phyloP scores from a whole-genome alignment of 495 filamentous ascomycete species.

The Penicillium salamii region DNA sequence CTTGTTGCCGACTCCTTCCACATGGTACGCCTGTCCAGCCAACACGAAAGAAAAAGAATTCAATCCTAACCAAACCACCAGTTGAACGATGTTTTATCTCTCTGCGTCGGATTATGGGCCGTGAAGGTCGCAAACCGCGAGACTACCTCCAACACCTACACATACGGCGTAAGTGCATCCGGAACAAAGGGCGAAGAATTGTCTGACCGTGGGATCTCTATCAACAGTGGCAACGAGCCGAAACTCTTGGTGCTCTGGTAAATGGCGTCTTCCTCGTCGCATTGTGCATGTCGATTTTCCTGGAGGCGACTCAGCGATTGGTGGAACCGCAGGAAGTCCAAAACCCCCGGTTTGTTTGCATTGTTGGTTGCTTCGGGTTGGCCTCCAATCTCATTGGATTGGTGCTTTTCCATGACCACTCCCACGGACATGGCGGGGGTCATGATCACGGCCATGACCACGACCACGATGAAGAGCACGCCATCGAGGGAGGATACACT shows the following conservation, averaged over 20 bases:
- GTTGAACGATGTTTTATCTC: conserved; percentile 93
- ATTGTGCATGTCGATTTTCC: conserved; percentile 89
- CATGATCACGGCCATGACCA: conserved; percentile 20
- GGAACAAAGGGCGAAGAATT: conserved; percentile 5
- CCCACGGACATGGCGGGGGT: conserved; percentile 55
- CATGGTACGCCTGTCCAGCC: conserved; percentile 61
- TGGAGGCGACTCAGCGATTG: conserved; percentile 88
- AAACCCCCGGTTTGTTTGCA: conserved; percentile 79
- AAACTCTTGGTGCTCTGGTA: conserved; percentile 91
- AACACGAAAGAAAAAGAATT: neutral
- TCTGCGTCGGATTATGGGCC: conserved; percentile 91
- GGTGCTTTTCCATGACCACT: conserved; percentile 87
- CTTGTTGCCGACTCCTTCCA: conserved; percentile 97
- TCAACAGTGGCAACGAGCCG: conserved; percentile 88
- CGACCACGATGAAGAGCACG: conserved; percentile 40
- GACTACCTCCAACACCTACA: conserved; percentile 80
- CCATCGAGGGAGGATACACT: conserved; percentile 35
- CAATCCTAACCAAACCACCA: conserved; percentile 22
- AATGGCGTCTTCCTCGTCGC: conserved; percentile 98
- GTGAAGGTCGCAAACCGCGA: conserved; percentile 79
- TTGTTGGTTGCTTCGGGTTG: conserved; percentile 84
- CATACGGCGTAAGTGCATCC: conserved; percentile 73
- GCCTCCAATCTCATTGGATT: conserved; percentile 87
- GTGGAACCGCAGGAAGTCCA: conserved; percentile 82
- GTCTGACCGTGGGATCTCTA: conserved; percentile 29